Percentiles rank a stretch among this genome's conserved stretches.
These are phyloP conservation scores for Austroboletus novae-zelandiae DNA, from an alignment of 1,284 basidiomycete species.

Conservation along the genomic window DNA sequence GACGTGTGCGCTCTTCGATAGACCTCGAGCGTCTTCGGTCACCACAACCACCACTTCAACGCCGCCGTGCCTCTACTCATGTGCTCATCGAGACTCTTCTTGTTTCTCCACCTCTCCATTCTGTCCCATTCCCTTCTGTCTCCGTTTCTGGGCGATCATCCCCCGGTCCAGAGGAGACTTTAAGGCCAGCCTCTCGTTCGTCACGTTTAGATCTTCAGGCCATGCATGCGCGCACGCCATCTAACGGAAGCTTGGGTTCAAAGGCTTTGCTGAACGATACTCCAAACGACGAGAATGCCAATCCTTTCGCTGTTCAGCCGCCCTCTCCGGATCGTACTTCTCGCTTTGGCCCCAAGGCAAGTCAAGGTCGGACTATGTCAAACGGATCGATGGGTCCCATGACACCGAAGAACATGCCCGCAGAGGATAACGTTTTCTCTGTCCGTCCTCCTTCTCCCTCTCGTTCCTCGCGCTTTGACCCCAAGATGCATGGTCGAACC, in stretches of 20 bases:
- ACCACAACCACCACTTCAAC: conserved; percentile 39
- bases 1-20: conserved; percentile 42
- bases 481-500: conserved; percentile 63
- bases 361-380: conserved; percentile 38
- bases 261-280: conserved; percentile 38
- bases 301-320: conserved; percentile 28
- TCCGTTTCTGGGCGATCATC: conserved; percentile 48
- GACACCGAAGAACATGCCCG: conserved; percentile 30
- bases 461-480: conserved; percentile 69
- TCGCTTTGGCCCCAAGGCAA: conserved; percentile 40
- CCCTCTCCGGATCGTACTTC: conserved; percentile 36
- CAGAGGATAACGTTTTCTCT: conserved; percentile 59
- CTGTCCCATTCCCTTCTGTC: conserved; percentile 62
- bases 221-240: conserved; percentile 43
- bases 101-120: conserved; percentile 43
- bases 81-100: conserved; percentile 46
- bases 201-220: conserved; percentile 33
- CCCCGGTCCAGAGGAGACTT: conserved; percentile 39
- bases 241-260: conserved; percentile 48
- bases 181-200: conserved; percentile 30
- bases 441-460: conserved; percentile 56
- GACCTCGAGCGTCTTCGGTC: conserved; percentile 49
- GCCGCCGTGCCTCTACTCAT: conserved; percentile 49
- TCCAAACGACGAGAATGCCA: conserved; percentile 22
- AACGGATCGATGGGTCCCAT: conserved; percentile 39